Percentiles rank a stretch among this genome's conserved stretches.
Evolutionary conservation across 495 filamentous ascomycete species (phyloP).

Genomic region (Penicillium psychrofluorescens): DNA sequence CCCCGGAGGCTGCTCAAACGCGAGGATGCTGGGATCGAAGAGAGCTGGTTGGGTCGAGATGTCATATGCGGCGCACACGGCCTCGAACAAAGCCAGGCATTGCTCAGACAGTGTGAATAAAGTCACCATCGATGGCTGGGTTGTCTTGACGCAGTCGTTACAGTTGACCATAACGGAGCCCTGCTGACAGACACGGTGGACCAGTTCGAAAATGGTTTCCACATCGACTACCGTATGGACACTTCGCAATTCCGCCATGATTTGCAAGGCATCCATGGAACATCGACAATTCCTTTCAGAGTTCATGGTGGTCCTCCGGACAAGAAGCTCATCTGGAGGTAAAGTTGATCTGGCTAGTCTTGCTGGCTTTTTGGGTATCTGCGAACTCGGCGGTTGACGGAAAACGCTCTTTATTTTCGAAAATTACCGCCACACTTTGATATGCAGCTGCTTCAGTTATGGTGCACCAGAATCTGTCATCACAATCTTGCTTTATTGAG

Average conservation of each 20-base stretch:
- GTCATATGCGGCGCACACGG: slow-evolving; percentile 22
- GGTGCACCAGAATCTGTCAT: not conserved
- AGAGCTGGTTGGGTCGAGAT: slow-evolving; percentile 16
- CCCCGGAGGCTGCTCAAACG: slow-evolving; percentile 16
- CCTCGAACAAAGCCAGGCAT: slow-evolving; percentile 24
- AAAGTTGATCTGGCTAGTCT: too few species aligned
- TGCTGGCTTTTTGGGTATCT: too few species aligned
- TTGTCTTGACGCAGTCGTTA: slow-evolving; percentile 13
- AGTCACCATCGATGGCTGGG: slow-evolving; percentile 14
- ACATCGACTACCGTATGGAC: slow-evolving; percentile 21
- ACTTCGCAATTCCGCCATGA: slow-evolving; percentile 19
- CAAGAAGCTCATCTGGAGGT: not conserved
- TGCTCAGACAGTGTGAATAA: slow-evolving; percentile 19
- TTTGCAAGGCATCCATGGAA: slow-evolving; percentile 14
- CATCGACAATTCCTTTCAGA: slow-evolving; percentile 15
- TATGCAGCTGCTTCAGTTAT: not conserved
- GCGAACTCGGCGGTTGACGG: too few species aligned
- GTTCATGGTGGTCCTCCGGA: slow-evolving; percentile 3
- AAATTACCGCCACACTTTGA: not conserved
- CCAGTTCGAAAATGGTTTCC: slow-evolving; percentile 18
- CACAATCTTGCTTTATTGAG: too few species aligned
- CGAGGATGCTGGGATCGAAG: slow-evolving; percentile 16
- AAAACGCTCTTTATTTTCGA: not conserved
- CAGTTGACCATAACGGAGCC: slow-evolving; percentile 19
- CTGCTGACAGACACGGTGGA: slow-evolving; percentile 19